Conservation (phyloP, 2,329 filamentous ascomycete species). For the Aspergillus ruber region DNA sequence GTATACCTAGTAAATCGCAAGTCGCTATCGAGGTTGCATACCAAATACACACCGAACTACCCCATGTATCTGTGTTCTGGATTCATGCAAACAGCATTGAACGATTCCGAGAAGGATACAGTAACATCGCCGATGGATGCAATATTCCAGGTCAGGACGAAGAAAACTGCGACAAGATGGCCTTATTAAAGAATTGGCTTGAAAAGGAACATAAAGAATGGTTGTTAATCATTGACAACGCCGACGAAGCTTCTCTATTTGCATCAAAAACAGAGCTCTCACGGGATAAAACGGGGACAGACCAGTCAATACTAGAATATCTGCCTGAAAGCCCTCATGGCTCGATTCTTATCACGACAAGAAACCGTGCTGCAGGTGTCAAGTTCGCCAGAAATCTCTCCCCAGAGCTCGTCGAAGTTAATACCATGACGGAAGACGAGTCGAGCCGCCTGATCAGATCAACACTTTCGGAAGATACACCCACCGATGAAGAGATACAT, state of each 20-base stretch:
- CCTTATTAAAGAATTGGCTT: slow-evolving; percentile 6
- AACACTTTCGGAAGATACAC: slow-evolving; percentile 1
- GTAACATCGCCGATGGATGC: slow-evolving; percentile 3
- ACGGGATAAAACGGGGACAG: background rate
- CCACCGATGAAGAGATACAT: slow-evolving; percentile 5
- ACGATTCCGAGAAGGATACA: slow-evolving; percentile 8
- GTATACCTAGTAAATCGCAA: slow-evolving; percentile 7
- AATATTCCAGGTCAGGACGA: background rate
- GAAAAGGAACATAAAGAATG: slow-evolving; percentile 8
- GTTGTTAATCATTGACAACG: slow-evolving; percentile 15
- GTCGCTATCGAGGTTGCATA: slow-evolving; percentile 9
- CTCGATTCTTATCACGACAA: slow-evolving; percentile 7
- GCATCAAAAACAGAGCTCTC: background rate
- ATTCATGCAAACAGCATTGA: slow-evolving; percentile 7
- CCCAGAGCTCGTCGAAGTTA: slow-evolving; percentile 5
- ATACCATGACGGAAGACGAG: slow-evolving; percentile 6
- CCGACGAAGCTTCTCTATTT: slow-evolving; percentile 12
- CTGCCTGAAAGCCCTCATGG: slow-evolving; percentile 4
- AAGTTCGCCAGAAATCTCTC: slow-evolving; percentile 4
- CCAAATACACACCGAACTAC: slow-evolving; percentile 1
- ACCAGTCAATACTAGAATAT: slow-evolving; percentile 3
- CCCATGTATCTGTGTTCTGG: slow-evolving; percentile 7
- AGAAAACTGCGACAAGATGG: slow-evolving; percentile 4
- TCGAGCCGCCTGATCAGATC: slow-evolving; percentile 7
- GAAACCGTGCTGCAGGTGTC: slow-evolving; percentile 8